A percentile compares a stretch with the other conserved stretches of the same genome.
These are phyloP conservation scores for Starmerella stigmatis DNA, from an alignment of 805 yeast genomes.

Conservation along the genomic window DNA sequence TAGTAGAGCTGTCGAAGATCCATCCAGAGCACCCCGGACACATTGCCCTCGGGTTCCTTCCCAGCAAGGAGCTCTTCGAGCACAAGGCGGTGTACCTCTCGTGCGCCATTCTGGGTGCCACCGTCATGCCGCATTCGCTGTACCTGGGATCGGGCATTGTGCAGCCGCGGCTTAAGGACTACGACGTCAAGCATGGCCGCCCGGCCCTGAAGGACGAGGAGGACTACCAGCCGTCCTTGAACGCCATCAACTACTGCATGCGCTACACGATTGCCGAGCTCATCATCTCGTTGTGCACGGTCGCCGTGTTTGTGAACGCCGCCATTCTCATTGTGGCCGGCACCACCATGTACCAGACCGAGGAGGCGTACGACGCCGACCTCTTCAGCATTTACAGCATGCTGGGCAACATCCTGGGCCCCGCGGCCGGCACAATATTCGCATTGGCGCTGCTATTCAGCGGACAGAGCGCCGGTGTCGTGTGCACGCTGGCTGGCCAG, in stretches of 20 bases:
- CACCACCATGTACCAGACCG: conserved; percentile 58
- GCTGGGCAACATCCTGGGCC: conserved; percentile 58
- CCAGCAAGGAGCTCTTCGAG: conserved; percentile 47
- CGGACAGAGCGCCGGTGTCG: conserved; percentile 94
- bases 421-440: conserved; percentile 79
- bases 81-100: conserved; percentile 63
- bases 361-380: conserved; percentile 67
- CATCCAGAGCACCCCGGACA: conserved; percentile 42
- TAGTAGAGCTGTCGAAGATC: conserved; percentile 46
- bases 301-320: conserved; percentile 86
- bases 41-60: conserved; percentile 59
- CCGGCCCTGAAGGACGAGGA: conserved; percentile 13
- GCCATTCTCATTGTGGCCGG: conserved; percentile 89
- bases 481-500: conserved; percentile 87
- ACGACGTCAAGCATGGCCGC: conserved; percentile 47
- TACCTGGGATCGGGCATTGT: conserved; percentile 81
- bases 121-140: conserved; percentile 88
- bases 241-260: conserved; percentile 72
- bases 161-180: conserved; percentile 71
- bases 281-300: conserved; percentile 68
- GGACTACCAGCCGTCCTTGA: conserved; percentile 58
- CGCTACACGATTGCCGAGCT: conserved; percentile 73
- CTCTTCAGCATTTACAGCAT: conserved; percentile 68
- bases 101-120: conserved; percentile 82
- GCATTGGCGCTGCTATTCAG: conserved; percentile 80